Evolutionary conservation across 768 basidiomycete genomes (phyloP), one percentile per base, ranked within the genome.

Genomic region (Termitomyces sp.): DNA sequence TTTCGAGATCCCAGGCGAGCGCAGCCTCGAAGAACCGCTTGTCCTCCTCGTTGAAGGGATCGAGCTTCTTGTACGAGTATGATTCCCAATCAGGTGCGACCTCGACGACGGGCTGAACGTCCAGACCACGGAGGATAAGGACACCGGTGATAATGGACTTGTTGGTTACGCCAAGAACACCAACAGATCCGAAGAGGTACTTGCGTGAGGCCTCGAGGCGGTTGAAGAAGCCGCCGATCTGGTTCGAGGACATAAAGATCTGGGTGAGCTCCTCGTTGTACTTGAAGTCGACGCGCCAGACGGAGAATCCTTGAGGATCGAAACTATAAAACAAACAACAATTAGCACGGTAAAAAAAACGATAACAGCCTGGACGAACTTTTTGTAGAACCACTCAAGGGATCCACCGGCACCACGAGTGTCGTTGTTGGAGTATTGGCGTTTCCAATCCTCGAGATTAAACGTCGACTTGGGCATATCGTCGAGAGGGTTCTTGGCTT

Each of bases 141-240:
- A 74, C 85, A 69, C 97, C 97, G 43, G 85, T 69, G 75, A 97
- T 93, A 68, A 88, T 59, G 34, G 88, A 91, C 75, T 91, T 79
- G 74, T 91, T 89, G 70, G 79, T 51, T 67, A 76, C 75, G 68
- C 96, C 96, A 58, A 95, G 86, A 20, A 99, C 97, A 71, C 93
- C 94, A 44, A 94, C 73, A 43, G 93, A 95, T 13, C 88, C 95
- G 72, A 98, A 97, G 62, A 95, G 82, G 81, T 97, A 96, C 76
- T 97, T 95, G 74, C 95, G 89, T 24, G 94, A 94, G 7, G 86
- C 97, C 78, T 98, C 97, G 12, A 99, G 86, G 58, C 96, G 93
- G 82, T 95, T 92, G 85, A 95, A 98, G 86, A 96, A 94, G n/a
- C 96, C 96, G 60, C 86, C 85, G 68, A 97, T 86, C 74, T 90